These are phyloP conservation scores for Cladophialophora psammophila DNA, from an alignment of 2,329 filamentous ascomycete genomes.

Conservation along the genomic window DNA sequence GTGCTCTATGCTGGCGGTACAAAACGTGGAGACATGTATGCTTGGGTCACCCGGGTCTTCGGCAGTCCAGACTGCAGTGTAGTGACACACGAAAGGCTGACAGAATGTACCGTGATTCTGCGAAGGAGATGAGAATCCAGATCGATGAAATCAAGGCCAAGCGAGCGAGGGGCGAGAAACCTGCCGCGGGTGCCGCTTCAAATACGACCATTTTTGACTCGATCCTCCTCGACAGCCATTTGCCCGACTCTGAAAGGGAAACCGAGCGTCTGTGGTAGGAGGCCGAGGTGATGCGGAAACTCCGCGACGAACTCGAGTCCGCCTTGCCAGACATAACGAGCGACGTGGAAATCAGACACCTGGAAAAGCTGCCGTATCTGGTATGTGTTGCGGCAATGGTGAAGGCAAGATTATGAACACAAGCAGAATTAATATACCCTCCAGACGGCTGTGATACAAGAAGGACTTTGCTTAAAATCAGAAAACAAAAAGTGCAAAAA, in stretches of 20 bases:
- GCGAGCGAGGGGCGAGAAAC: conserved; percentile 2
- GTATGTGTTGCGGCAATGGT: conserved; percentile 2
- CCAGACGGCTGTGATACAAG: conserved; percentile 14
- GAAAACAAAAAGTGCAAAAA: no score
- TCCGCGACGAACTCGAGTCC: conserved; percentile 29
- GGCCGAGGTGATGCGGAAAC: conserved; percentile 28
- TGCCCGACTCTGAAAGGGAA: conserved; percentile 43
- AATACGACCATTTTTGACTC: conserved; percentile 42
- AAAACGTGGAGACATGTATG: conserved; percentile 42
- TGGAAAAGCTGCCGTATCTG: conserved; percentile 10
- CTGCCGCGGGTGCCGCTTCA: neutral
- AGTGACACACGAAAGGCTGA: neutral
- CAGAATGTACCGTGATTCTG: neutral
- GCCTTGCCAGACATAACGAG: conserved; percentile 18
- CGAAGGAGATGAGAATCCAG: conserved; percentile 19
- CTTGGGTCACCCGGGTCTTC: conserved; percentile 30
- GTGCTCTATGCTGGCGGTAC: conserved; percentile 44
- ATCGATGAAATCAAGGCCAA: conserved; percentile 15
- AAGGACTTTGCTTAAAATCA: neutral
- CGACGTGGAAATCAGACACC: neutral
- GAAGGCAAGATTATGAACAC: neutral
- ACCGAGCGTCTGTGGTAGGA: conserved; percentile 44
- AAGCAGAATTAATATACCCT: neutral
- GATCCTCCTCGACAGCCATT: conserved; percentile 41
- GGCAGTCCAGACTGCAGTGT: conserved; percentile 18